Conservation (phyloP, 805 yeast species). For the Candida tibetensis region DNA sequence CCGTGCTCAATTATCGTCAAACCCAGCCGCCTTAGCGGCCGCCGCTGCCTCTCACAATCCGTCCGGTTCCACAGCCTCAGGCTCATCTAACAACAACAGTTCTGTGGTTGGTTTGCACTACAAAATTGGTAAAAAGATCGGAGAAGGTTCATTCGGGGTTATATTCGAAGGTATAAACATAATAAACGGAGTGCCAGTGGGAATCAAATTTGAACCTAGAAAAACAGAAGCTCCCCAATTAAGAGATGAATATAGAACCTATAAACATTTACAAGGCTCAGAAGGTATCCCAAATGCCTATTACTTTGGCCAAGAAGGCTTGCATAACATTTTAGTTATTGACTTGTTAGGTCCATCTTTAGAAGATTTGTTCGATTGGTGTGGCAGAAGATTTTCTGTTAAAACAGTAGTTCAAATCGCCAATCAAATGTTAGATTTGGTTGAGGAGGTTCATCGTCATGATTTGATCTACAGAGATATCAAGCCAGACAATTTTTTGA, state of each 20-base stretch:
- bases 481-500: slow-evolving; percentile 78
- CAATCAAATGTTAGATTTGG: slow-evolving; percentile 71
- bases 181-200: slow-evolving; percentile 63
- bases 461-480: slow-evolving; percentile 78
- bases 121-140: slow-evolving; percentile 78
- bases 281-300: slow-evolving; percentile 81
- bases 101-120: slow-evolving; percentile 65
- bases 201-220: slow-evolving; percentile 78
- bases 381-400: slow-evolving; percentile 69
- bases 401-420: slow-evolving; percentile 75
- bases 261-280: slow-evolving; percentile 64
- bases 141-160: slow-evolving; percentile 86
- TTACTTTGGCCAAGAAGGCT: slow-evolving; percentile 83
- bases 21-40: slow-evolving; percentile 41
- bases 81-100: slow-evolving; percentile 24
- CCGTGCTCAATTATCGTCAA: slow-evolving; percentile 27
- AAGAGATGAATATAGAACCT: slow-evolving; percentile 77
- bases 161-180: slow-evolving; percentile 79
- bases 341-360: slow-evolving; percentile 78
- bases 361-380: slow-evolving; percentile 86
- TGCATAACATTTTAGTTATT: slow-evolving; percentile 72
- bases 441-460: slow-evolving; percentile 72
- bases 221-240: slow-evolving; percentile 82
- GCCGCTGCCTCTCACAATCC: slow-evolving; percentile 33
- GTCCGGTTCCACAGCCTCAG: slow-evolving; percentile 15